A percentile compares a stretch with the other conserved stretches of the same genome.
These are phyloP conservation scores for Mucor circinelloides DNA, from an alignment of 371 early-diverging fungal species.

Conservation along the genomic window DNA sequence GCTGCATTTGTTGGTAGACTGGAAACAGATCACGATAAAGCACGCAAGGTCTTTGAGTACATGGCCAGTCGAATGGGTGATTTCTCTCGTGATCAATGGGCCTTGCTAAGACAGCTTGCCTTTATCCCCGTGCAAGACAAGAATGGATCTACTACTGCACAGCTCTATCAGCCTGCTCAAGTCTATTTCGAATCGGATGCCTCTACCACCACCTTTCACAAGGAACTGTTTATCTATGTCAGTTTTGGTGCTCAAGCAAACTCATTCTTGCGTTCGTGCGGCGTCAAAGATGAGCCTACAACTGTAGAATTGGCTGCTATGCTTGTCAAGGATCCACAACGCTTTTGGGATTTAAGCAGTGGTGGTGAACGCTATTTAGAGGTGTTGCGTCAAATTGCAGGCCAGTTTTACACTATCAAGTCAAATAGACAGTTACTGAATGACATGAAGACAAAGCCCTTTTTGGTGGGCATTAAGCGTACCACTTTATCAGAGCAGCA, in stretches of 20 bases:
- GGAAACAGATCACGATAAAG: slow-evolving; percentile 43
- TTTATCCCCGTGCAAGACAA: slow-evolving; percentile 67
- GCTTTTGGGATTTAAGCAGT: slow-evolving; percentile 68
- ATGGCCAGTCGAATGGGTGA: slow-evolving; percentile 68
- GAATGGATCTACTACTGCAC: slow-evolving; percentile 12
- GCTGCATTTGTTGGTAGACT: slow-evolving; percentile 49
- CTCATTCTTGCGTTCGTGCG: slow-evolving; percentile 81
- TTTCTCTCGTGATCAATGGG: slow-evolving; percentile 59
- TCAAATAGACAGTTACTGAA: slow-evolving; percentile 47
- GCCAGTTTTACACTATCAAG: slow-evolving; percentile 59
- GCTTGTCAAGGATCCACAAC: slow-evolving; percentile 69
- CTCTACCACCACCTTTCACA: slow-evolving; percentile 39
- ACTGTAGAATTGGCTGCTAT: slow-evolving; percentile 74
- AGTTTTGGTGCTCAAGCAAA: slow-evolving; percentile 79
- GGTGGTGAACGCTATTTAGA: slow-evolving; percentile 76
- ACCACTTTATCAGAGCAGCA: slow-evolving; percentile 16
- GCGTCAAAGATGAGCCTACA: slow-evolving; percentile 86
- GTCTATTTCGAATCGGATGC: slow-evolving; percentile 68
- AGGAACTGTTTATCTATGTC: slow-evolving; percentile 67
- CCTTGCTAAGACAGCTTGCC: slow-evolving; percentile 39
- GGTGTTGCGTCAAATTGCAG: slow-evolving; percentile 77
- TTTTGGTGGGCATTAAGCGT: slow-evolving; percentile 58
- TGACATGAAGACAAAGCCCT: slow-evolving; percentile 64
- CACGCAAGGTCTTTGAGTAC: slow-evolving; percentile 68
- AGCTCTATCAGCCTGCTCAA: slow-evolving; percentile 47